phyloP scores from a whole-genome alignment of 768 basidiomycete genomes.

The Lepiota subincarnata region DNA sequence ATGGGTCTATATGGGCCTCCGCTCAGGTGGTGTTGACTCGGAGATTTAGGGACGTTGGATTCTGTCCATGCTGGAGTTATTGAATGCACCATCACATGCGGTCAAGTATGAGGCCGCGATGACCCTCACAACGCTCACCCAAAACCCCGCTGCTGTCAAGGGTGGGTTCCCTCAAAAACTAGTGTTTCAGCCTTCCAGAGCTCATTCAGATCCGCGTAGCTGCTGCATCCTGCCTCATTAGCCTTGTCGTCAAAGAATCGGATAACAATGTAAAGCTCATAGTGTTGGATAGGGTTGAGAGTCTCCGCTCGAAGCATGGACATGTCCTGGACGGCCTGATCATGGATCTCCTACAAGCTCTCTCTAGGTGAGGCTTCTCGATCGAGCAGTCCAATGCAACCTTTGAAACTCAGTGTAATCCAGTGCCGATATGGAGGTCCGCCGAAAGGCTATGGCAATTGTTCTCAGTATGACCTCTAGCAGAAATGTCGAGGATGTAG shows the following conservation, averaged over 20 bases:
- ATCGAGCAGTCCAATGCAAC: not conserved
- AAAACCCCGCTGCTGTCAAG: conserved; percentile 95
- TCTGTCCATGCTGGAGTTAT: conserved; percentile 86
- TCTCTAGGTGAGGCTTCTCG: conserved; percentile 55
- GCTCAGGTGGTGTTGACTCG: conserved; percentile 8
- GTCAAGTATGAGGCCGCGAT: conserved; percentile 98
- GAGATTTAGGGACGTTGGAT: conserved; percentile 85
- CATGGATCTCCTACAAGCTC: conserved; percentile 92
- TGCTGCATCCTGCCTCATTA: conserved; percentile 84
- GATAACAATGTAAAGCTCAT: conserved; percentile 99
- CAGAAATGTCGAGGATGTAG: conserved; percentile 95
- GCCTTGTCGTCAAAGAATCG: conserved; percentile 88
- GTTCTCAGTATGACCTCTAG: conserved; percentile 91
- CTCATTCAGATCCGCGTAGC: conserved; percentile 40
- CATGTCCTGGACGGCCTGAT: conserved; percentile 86
- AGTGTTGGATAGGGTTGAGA: conserved; percentile 87
- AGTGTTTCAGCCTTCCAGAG: not conserved
- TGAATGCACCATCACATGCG: conserved; percentile 85
- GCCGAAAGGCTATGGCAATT: conserved; percentile 85
- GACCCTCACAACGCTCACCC: conserved; percentile 88
- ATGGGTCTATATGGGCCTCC: not conserved
- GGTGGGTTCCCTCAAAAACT: conserved; percentile 37
- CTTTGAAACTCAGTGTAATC: not conserved
- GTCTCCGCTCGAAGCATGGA: conserved; percentile 79
- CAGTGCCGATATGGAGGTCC: conserved; percentile 95